Evolutionary conservation across 352 stramenopile species (phyloP), one percentile per base, ranked within the genome.

Genomic region (Peronospora belbahrii): DNA sequence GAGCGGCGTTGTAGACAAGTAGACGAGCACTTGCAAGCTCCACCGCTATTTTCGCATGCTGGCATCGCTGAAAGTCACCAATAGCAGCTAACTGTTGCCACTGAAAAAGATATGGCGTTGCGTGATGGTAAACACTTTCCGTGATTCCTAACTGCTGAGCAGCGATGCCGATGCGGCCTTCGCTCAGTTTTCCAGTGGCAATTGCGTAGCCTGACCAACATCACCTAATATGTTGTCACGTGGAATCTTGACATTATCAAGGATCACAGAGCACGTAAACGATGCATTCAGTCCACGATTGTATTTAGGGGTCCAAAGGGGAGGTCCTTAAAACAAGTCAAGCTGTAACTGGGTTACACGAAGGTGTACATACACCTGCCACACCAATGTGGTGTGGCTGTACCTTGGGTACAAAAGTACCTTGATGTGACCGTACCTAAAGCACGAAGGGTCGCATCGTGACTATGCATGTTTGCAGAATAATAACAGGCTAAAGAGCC

Each of bases 221-320:
- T 97, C 66, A 27, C 94, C 94, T 9, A 98, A 60, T 11, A 97
- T 61, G 57, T 96, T 86, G 19, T 72, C 62, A 7, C 59, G 51
- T n/a, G 84, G 74, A 13, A 98, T 78, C 51, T 89, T 80, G 32
- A 97, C 90, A 65, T 96, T 72, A 18, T 96, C 79, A 40, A 98
- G 85, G 42, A 78, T 81, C 15, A 98, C 68, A 2, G 88, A 77
- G 67, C 88, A 97, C 0, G 94, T 98, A 19, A 82, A 96, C 17
- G 86, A 97, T 10, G 90, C 91, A 22, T 85, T 74, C 18, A 98
- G 80, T 17, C 94, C 94, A n/a, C 98, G 65, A 59, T 98, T 98
- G 46, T 96, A 86, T 67, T 98, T 92, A 0, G 83, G 78, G 7
- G 74, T 74, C 11, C 92, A 87, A 41, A 97, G 82, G 30, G 70